These are phyloP conservation scores for Quercus agrifolia DNA, from an alignment of 306 rosid species.

Conservation along the genomic window DNA sequence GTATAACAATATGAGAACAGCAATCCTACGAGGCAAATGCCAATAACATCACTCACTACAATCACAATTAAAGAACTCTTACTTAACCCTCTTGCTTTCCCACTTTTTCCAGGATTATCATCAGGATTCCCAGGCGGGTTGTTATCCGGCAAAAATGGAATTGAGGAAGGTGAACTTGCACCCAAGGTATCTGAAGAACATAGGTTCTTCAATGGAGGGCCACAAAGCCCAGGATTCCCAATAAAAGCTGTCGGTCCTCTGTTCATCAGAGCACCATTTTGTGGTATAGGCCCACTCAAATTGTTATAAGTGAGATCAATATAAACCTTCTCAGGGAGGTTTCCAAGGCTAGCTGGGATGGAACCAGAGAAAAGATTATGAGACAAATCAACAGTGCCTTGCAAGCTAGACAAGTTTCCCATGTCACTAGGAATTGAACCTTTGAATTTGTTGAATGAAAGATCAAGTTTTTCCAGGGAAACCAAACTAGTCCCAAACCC, in stretches of 20 bases:
- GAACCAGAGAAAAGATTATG: constrained; percentile 78
- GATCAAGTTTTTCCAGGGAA: constrained; percentile 65
- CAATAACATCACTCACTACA: constrained; percentile 75
- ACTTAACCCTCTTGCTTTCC: constrained; percentile 60
- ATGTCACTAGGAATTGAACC: constrained; percentile 79
- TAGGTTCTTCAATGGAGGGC: constrained; percentile 88
- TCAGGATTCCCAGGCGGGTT: constrained; percentile 41
- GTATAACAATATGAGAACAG: constrained; percentile 82
- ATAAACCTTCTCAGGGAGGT: constrained; percentile 95
- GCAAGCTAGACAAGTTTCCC: constrained; percentile 79
- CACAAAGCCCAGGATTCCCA: constrained; percentile 90
- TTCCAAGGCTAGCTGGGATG: constrained; percentile 85
- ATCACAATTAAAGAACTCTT: constrained; percentile 69
- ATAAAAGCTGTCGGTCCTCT: constrained; percentile 99
- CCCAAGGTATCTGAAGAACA: constrained; percentile 59
- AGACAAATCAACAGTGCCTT: constrained; percentile 93
- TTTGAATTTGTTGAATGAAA: constrained; percentile 69
- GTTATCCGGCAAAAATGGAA: constrained; percentile 66
- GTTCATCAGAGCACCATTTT: constrained; percentile 91
- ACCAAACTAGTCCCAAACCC: constrained; percentile 59
- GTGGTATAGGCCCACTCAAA: constrained; percentile 89
- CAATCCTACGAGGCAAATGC: constrained; percentile 84
- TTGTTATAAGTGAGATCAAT: constrained; percentile 86
- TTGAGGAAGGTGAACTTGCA: constrained; percentile 60
- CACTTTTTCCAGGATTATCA: constrained; percentile 29